Evolutionary conservation across 176 grass and related monocot species (phyloP), one percentile per base, ranked within the genome.

Genomic region (Avena atlantica): DNA sequence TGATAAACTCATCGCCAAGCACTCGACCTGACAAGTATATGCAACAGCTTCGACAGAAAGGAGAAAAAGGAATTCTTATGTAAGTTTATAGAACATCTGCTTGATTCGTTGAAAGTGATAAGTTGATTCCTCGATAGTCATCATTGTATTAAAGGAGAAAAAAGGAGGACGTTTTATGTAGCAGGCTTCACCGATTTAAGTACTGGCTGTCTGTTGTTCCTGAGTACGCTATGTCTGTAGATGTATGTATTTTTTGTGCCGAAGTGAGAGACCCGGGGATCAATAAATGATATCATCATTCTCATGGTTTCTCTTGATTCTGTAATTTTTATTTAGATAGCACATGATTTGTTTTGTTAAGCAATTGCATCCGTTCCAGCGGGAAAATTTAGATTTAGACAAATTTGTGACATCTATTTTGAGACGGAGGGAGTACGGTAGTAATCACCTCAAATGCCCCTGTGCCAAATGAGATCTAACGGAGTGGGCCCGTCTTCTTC

Each of bases 1-100:
- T 56, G 95, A 98, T 82, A 98, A 98, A 88, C 93, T 98, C 84
- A 84, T 93, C 59, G 78, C 86, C 1, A 98, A 98, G 55, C 84
- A 91, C 88, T 93, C 93, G 3, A 80, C 80, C 85, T 98, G 79
- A 98, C 24, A 21, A 47, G 82, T 55, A 75, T 51, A 70, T 37
- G 9, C 15, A 85, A 51, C 59, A 48, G 68, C 77, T 59, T 68
- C 69, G 34, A 50, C 29, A 81, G 58, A 58, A 67, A 61, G 23
- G 12, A 68, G 34, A 79, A 63, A 72, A 70, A 34, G 16, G 8
- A 88, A 66, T 74, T 85, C 31, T 15, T 81, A 51, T 86, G 78
- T 69, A 77, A 81, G 70, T 81, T 27, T 36, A 82, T 58, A 81
- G 36, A 67, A 67, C 55, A 85, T 89, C 25, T 67, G 55, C 78